phyloP scores from a whole-genome alignment of 768 basidiomycete genomes.

The Tephrocybe rancida region DNA sequence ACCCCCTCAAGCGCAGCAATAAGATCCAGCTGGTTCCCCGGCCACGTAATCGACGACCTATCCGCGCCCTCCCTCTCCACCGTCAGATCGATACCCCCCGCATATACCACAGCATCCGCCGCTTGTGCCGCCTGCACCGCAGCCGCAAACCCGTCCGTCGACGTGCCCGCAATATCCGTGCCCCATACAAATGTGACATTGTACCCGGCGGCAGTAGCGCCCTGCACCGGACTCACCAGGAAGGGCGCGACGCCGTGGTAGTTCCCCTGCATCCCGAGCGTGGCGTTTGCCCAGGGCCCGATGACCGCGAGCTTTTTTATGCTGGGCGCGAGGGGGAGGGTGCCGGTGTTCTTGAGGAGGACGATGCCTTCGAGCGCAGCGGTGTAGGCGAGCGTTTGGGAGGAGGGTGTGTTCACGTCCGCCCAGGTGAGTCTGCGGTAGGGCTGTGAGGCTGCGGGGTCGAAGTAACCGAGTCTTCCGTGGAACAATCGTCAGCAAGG shows the following conservation, averaged over 20 bases:
- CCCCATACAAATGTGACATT: slow-evolving; percentile 45
- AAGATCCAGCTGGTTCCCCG: slow-evolving; percentile 54
- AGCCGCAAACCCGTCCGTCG: slow-evolving; percentile 46
- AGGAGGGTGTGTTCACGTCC: slow-evolving; percentile 47
- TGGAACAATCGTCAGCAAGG: too few species aligned
- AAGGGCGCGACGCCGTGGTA: slow-evolving; percentile 57
- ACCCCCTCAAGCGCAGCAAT: slow-evolving; percentile 43
- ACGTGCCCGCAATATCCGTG: slow-evolving; percentile 40
- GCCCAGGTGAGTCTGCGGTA: slow-evolving; percentile 51
- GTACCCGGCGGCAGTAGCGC: slow-evolving; percentile 49
- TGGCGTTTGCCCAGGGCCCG: slow-evolving; percentile 62
- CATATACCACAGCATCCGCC: slow-evolving; percentile 53
- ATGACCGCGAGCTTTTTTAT: slow-evolving; percentile 58
- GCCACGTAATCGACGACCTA: slow-evolving; percentile 53
- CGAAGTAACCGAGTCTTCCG: slow-evolving; percentile 63
- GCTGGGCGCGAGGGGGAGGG: slow-evolving; percentile 50
- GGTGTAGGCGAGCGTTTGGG: slow-evolving; percentile 50
- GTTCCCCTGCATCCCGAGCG: slow-evolving; percentile 58
- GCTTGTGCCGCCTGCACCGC: slow-evolving; percentile 50
- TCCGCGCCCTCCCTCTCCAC: slow-evolving; percentile 54
- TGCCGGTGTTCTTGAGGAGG: slow-evolving; percentile 69
- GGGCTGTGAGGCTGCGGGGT: slow-evolving; percentile 50
- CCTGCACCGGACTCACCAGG: slow-evolving; percentile 55
- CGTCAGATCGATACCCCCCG: slow-evolving; percentile 54
- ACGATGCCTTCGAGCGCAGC: slow-evolving; percentile 60